Conservation (phyloP, 2,329 filamentous ascomycete genomes). For the Penicillium sp. region DNA sequence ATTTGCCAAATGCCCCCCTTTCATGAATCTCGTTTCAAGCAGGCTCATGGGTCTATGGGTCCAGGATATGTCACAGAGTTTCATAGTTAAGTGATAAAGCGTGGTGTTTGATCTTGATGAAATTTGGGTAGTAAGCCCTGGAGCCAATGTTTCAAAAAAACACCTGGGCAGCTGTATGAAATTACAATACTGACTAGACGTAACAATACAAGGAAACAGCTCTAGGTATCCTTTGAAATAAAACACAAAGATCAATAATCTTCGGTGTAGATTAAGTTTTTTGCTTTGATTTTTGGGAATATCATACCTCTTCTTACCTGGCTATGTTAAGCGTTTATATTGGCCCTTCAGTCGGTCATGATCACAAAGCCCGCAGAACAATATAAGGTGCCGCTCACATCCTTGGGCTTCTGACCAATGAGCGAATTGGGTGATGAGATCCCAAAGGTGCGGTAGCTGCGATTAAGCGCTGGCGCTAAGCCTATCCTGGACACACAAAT, state of each 20-base stretch:
- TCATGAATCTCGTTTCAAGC: background rate
- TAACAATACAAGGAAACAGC: background rate
- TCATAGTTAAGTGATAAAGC: background rate
- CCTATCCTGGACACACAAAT: background rate
- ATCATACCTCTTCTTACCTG: background rate
- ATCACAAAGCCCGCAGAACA: constrained; percentile 3
- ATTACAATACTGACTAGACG: background rate
- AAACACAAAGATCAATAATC: background rate
- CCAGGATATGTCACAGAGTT: background rate
- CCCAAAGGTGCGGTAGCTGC: background rate
- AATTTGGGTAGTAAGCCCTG: background rate
- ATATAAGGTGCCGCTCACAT: constrained; percentile 1
- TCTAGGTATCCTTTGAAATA: background rate
- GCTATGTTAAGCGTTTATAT: constrained; percentile 4
- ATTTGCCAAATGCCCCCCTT: background rate
- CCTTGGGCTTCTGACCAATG: background rate
- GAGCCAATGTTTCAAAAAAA: background rate
- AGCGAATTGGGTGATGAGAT: background rate
- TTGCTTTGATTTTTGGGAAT: background rate
- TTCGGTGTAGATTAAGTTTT: background rate
- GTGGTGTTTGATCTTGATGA: background rate
- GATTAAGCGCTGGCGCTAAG: constrained; percentile 11
- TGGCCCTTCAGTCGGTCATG: background rate
- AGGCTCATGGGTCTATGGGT: background rate
- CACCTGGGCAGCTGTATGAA: too few species aligned